Base-by-base conservation (phyloP, 192 early-diverging fungal species). In the Coemansia sp. region DNA sequence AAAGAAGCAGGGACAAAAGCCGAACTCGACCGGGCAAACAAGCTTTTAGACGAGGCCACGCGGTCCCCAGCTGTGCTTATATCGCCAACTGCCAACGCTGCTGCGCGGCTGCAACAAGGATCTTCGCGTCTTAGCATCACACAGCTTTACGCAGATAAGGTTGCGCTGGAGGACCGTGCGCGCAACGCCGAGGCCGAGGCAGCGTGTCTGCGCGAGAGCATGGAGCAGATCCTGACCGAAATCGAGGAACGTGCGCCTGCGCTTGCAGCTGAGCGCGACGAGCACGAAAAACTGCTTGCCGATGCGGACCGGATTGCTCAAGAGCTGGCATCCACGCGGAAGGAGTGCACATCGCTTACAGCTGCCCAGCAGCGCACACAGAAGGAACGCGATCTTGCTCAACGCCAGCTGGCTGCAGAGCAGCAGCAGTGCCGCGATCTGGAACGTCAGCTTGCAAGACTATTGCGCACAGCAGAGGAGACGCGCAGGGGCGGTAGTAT, bases 111-210 rank as follows among this genome's bases (percentile, higher is more conserved):
- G 33, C 82, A 85, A 18, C 71, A 77, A 28, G 20, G 77, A 22
- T 78, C 85, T 61, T 33, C 71, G 22, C 72, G 83, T 36, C 75
- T 88, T 56, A 85, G 84, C 31, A 84, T 90, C 22, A 90, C 88
- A 28, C 80, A 90, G 71, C 82, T 88, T 49, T 88, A 86, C 59
- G 60, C 87, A 34, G 85, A 88, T 11, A 86, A 87, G 63, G 61
- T 84, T 22, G 79, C 76, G 25, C 74, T 88, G 14, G 84, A 88
- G 63, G 76, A 72, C 32, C 73, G 80, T n/a, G 70, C 86, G 49
- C 32, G 64, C 20, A 68, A 60, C 17, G 82, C 84, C 33, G 80
- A 83, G 31, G 42, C 65, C 0, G 88, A 89, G 50, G 75, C 80
- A 5, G 64, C 64, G 6, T 65, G 77, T 8, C 69, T 88, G 48